phyloP scores from a whole-genome alignment of 768 basidiomycete species.

The Chalciporus piperatus region DNA sequence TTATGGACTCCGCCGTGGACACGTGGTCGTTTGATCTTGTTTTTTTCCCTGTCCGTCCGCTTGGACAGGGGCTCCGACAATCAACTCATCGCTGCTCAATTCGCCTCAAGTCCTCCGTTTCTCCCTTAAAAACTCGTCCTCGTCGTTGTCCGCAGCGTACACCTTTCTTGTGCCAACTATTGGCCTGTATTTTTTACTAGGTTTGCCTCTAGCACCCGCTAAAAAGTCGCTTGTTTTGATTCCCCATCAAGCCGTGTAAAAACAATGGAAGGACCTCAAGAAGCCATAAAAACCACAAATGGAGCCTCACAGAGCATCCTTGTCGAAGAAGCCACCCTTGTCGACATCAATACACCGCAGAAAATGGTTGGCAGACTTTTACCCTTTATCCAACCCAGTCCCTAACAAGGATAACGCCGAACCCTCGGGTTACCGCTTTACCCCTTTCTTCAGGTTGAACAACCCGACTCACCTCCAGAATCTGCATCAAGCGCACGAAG shows the following conservation, averaged over 20 bases:
- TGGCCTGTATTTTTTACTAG: constrained; percentile 1
- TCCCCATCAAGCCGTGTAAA: constrained; percentile 31
- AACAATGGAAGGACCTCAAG: constrained; percentile 30
- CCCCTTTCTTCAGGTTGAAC: constrained; percentile 26
- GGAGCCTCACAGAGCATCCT: constrained; percentile 4
- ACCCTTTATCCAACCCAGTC: constrained; percentile 27
- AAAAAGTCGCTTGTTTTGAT: constrained; percentile 14
- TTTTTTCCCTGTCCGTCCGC: constrained; percentile 35
- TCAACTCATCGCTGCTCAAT: constrained; percentile 29
- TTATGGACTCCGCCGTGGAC: constrained; percentile 13
- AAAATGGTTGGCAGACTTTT: constrained; percentile 32
- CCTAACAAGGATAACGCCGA: constrained; percentile 29
- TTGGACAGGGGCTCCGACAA: constrained; percentile 38
- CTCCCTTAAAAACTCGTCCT: constrained; percentile 15
- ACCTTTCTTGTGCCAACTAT: background rate
- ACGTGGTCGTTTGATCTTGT: constrained; percentile 34
- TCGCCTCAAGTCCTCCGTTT: constrained; percentile 11
- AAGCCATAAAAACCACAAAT: constrained; percentile 19
- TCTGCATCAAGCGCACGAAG: constrained; percentile 22
- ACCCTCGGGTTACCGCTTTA: constrained; percentile 23
- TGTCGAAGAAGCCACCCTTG: constrained; percentile 22
- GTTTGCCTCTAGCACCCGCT: constrained; percentile 9
- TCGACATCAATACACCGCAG: constrained; percentile 21
- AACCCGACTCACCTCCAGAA: constrained; percentile 21
- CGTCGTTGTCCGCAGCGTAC: constrained; percentile 3